Base-by-base conservation (phyloP, 2,329 filamentous ascomycete genomes). In the Fusarium buxicola region DNA sequence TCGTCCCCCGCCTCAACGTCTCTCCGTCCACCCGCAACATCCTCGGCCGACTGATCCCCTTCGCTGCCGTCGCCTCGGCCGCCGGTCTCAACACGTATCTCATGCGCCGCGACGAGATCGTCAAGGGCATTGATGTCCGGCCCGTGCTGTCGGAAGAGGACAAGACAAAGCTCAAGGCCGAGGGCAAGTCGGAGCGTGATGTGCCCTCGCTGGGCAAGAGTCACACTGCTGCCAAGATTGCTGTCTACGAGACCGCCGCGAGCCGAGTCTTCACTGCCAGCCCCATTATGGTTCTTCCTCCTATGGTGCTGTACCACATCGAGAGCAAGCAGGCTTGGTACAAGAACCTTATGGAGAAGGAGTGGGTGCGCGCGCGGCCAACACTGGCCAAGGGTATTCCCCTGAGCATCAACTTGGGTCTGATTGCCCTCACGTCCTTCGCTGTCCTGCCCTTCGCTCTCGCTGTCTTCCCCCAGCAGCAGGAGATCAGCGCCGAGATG, bases 91-190 rank as follows among this genome's bases (percentile, higher is more conserved):
- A 99, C 77, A 95, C 97, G 24, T 96, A 97, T 78, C 86, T 99
- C 52, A 99, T 99, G 95, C 92, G 95, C 58, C 90, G 92, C 63
- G 94, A 97, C 77, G 95, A 99, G 80, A 98, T 99, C 70, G 86
- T 91, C 72, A 87, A 86, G 60, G 95, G 95, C 48, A 99, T 99
- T 72, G 92, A 98, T 76, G 88, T 99, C 32, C 97, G 90, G 77
- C 93, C 94, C 2, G 89, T 92, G 7, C 84, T 94, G 10, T 89
- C 89, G 3, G 88, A 88, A 5, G 83, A 83, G 13, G 89, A 93
- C 73, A 91, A 89, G 77, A 78, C 76, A 45, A 82, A 83, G 74
- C 77, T 86, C 36, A 76, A 78, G 41, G 76, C 74, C 8, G 81
- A 87, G 82, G 78, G 92, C 72, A 82, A 84, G 70, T 84, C 85